Evolutionary conservation across 352 stramenopile species (phyloP), one percentile per base, ranked within the genome.

Genomic region (Lagenidium sp.): DNA sequence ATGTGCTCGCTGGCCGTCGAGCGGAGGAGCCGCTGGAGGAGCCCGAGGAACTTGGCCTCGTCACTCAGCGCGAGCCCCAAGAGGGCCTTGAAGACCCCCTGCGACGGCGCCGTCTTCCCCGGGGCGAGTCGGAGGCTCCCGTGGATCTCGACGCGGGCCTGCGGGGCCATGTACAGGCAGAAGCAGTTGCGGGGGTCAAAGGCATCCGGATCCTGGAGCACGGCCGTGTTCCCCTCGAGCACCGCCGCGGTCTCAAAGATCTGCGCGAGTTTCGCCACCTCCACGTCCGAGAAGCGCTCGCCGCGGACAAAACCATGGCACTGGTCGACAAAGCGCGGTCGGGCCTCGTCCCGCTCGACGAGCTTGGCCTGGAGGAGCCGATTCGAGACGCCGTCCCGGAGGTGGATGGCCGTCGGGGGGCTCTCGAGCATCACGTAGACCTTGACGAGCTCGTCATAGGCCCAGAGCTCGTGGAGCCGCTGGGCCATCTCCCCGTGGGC

Each of bases 251-350:
- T 51, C 21, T 42, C 35, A 24, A 72, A 55, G n/a, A 82, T 44
- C 20, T 63, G 24, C 23, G 49, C 39, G 0, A 83, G 48, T 15
- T 62, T 72, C 0, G 30, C 16, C n/a, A 29, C 36, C 32, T 85
- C 69, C 2, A 37, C 21, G 13, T 60, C 43, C 6, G 36, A 49
- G n/a, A 83, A 54, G 10, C 52, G 44, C 2, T 36, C 35, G 0
- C 66, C 62, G 4, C 59, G 55, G 12, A 69, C 36, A 32, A 63
- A 88, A 4, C 75, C 75, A 30, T 88, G 75, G 23, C 66, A 82
- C 44, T 82, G 69, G 1, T 68, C 69, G 10, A 84, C 23, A 16
- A 85, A 84, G 7, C 63, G 62, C 6, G 75, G 70, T 12, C 57
- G 63, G 1, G 36, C 31, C 25, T 71, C 38, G 6, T 53, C 59